Evolutionary conservation across 495 filamentous ascomycete genomes (phyloP), one percentile per base, ranked within the genome.

Genomic region (Pseudoneurospora amorphoporcata): DNA sequence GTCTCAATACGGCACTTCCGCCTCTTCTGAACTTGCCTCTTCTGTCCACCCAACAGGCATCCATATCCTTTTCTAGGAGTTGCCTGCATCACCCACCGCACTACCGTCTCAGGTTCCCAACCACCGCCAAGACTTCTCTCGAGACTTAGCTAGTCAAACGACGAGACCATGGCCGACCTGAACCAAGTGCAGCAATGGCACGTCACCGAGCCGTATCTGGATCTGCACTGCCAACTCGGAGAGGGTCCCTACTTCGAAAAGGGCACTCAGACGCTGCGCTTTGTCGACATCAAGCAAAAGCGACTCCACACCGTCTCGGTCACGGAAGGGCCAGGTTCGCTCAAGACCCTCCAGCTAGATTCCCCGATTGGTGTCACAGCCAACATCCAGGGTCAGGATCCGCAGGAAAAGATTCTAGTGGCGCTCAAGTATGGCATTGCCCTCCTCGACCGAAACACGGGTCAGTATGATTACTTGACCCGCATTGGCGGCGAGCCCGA

Each of bases 251-350:
- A 88, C 83, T 92, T 91, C 81, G 92, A 95, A 77, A 79, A 84
- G 38, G 81, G 81, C 32, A 89, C 86, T 47, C 87, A 93, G 75
- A 88, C 88, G 73, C 87, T 97, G 45, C 92, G 94, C 74, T 97
- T 95, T 81, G 89, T 97, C 73, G 94, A 98, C 83, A 95, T 97
- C 81, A 92, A 90, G 81, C 88, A 92, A 73, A 85, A 91, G 78
- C 88, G 90, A 73, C 79, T 97, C 47, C 94, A 96, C 82, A 83
- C 84, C 40, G 84, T 97, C 72, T 87, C 93, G 77, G 83, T 95
- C n/a, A 82, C 79, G 41, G 81, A 87, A 72, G 91, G 90, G 5
- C 87, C 90, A 29, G 82, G 81, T 16, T 90, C 91, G 47, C 83
- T 94, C 77, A 87, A 84, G 71, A 87, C 88, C 17, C 76, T 92